These are phyloP conservation scores for Plasmodium gallinaceum DNA, from an alignment of 169 alveolate genomes.

Conservation along the genomic window DNA sequence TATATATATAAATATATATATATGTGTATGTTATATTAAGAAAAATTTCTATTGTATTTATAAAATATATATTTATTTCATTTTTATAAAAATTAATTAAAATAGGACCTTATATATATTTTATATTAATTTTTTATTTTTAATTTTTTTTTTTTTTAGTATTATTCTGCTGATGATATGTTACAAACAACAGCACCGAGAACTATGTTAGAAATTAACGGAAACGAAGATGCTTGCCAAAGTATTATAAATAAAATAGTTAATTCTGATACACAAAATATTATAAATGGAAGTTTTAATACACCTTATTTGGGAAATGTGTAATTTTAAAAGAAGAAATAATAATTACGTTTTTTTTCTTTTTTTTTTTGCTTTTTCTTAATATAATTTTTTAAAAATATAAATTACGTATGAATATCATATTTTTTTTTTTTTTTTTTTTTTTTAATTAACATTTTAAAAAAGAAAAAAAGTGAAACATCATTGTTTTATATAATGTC, in stretches of 20 bases:
- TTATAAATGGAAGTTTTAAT: conserved; percentile 67
- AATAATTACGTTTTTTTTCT: background rate
- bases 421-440: too few relatives aligned
- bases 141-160: conserved; percentile 14
- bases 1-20: too few relatives aligned
- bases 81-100: too few relatives aligned
- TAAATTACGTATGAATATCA: background rate
- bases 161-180: conserved; percentile 75
- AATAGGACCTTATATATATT: background rate
- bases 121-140: background rate
- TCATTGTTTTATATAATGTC: too few relatives aligned
- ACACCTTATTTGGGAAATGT: conserved; percentile 61
- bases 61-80: too few relatives aligned
- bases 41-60: too few relatives aligned
- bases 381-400: too few relatives aligned
- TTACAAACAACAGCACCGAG: conserved; percentile 77
- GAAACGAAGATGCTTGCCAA: conserved; percentile 75
- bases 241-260: conserved; percentile 64
- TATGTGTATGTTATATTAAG: too few relatives aligned
- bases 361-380: background rate
- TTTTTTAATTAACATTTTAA: too few relatives aligned
- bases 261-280: conserved; percentile 63
- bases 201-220: conserved; percentile 74
- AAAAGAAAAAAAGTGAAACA: too few relatives aligned
- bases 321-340: conserved; percentile 26